phyloP scores from a whole-genome alignment of 805 yeast genomes.

The Tetrapisispora namnaoensis region DNA sequence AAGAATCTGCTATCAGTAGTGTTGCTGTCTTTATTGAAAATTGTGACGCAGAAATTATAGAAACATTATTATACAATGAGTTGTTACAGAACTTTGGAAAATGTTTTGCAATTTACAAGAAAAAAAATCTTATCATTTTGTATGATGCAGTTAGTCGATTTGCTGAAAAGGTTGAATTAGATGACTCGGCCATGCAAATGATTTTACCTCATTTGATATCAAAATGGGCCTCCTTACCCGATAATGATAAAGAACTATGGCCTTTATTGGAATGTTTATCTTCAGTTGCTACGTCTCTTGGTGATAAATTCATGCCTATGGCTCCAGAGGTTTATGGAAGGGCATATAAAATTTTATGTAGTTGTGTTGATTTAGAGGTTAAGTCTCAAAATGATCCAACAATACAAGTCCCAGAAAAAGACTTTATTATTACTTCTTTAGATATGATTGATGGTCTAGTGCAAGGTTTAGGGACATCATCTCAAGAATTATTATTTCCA shows the following conservation, averaged over 20 bases:
- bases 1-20: conserved; percentile 86
- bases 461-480: conserved; percentile 70
- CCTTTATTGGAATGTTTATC: conserved; percentile 90
- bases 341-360: conserved; percentile 57
- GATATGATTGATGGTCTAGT: conserved; percentile 88
- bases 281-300: conserved; percentile 77
- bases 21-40: conserved; percentile 75
- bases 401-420: conserved; percentile 74
- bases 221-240: conserved; percentile 69
- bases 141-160: conserved; percentile 90
- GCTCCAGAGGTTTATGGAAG: conserved; percentile 81
- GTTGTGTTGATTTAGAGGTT: conserved; percentile 58
- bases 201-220: conserved; percentile 72
- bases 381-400: conserved; percentile 56
- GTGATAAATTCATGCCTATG: conserved; percentile 77
- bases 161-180: conserved; percentile 58
- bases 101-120: conserved; percentile 71
- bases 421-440: conserved; percentile 77
- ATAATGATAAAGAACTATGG: conserved; percentile 81
- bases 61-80: conserved; percentile 49
- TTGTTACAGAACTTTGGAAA: conserved; percentile 58
- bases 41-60: conserved; percentile 52
- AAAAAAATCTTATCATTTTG: conserved; percentile 67
- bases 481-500: conserved; percentile 36
- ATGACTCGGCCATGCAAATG: conserved; percentile 46